A percentile compares a stretch with the other conserved stretches of the same genome.
phyloP scores from a whole-genome alignment of 1,284 basidiomycete genomes.

The Inonotus obliquus region DNA sequence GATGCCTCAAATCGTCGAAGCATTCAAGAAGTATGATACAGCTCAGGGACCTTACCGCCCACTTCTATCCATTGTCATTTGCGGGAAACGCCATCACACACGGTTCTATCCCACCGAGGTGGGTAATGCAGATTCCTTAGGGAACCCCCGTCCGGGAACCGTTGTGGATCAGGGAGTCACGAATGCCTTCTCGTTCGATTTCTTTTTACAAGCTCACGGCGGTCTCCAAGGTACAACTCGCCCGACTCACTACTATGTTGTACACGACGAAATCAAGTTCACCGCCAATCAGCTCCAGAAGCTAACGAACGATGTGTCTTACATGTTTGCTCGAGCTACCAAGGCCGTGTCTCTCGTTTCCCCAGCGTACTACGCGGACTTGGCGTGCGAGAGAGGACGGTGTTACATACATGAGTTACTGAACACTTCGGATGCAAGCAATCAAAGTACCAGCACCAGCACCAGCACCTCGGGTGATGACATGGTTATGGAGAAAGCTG shows the following conservation, averaged over 20 bases:
- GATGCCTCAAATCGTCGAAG: slow-evolving; percentile 54
- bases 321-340: slow-evolving; percentile 74
- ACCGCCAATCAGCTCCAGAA: slow-evolving; percentile 61
- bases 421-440: slow-evolving; percentile 48
- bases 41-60: slow-evolving; percentile 50
- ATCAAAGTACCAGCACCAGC: slow-evolving; percentile 33
- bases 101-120: slow-evolving; percentile 70
- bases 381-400: slow-evolving; percentile 73
- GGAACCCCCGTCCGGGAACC: slow-evolving; percentile 70
- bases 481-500: slow-evolving; percentile 48
- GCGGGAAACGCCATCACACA: slow-evolving; percentile 80
- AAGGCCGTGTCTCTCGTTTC: slow-evolving; percentile 77
- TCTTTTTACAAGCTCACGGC: slow-evolving; percentile 50
- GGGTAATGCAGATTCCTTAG: slow-evolving; percentile 49
- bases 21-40: slow-evolving; percentile 51
- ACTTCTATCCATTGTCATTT: slow-evolving; percentile 71
- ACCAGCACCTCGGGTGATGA: slow-evolving; percentile 29
- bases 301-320: slow-evolving; percentile 56
- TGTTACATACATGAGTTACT: slow-evolving; percentile 68
- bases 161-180: slow-evolving; percentile 68
- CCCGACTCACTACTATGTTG: slow-evolving; percentile 74
- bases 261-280: slow-evolving; percentile 70
- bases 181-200: slow-evolving; percentile 69
- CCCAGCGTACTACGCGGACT: slow-evolving; percentile 71
- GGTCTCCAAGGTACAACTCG: slow-evolving; percentile 48